These are phyloP conservation scores for Cytospora paraplurivora DNA, from an alignment of 2,329 filamentous ascomycete genomes.

Conservation along the genomic window DNA sequence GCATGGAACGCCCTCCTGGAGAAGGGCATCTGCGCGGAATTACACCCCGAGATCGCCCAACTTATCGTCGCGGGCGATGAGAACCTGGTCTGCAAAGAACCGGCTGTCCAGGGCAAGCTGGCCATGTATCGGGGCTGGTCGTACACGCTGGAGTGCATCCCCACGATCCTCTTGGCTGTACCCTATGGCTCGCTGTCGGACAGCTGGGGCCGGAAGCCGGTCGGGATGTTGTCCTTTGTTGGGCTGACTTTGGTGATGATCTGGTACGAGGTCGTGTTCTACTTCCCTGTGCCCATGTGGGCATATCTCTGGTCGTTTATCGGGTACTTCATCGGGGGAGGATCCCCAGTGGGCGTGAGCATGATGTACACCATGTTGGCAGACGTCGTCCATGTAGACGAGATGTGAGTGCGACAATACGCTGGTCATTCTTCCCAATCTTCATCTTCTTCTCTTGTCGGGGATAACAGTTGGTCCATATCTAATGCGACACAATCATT, in stretches of 20 bases:
- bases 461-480: background rate
- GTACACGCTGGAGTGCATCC: constrained; percentile 48
- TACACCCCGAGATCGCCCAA: constrained; percentile 46
- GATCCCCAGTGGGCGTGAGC: constrained; percentile 41
- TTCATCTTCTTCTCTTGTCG: background rate
- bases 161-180: constrained; percentile 48
- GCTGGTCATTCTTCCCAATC: no score
- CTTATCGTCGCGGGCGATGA: constrained; percentile 39
- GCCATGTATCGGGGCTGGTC: constrained; percentile 54
- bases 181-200: constrained; percentile 51
- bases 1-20: constrained; percentile 55
- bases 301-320: constrained; percentile 46
- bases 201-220: constrained; percentile 51
- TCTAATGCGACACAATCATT: constrained; percentile 7
- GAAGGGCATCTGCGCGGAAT: constrained; percentile 53
- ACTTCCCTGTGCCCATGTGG: constrained; percentile 37
- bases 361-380: constrained; percentile 50
- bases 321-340: constrained; percentile 47
- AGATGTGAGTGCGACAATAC: constrained; percentile 21
- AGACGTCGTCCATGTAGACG: constrained; percentile 45
- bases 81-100: constrained; percentile 49
- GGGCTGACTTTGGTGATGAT: constrained; percentile 30
- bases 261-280: constrained; percentile 35
- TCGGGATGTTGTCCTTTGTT: constrained; percentile 40
- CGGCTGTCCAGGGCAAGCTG: constrained; percentile 52